Evolutionary conservation across 108 stramenopile genomes (phyloP).

Genomic region (Poteriospumella lacustris): DNA sequence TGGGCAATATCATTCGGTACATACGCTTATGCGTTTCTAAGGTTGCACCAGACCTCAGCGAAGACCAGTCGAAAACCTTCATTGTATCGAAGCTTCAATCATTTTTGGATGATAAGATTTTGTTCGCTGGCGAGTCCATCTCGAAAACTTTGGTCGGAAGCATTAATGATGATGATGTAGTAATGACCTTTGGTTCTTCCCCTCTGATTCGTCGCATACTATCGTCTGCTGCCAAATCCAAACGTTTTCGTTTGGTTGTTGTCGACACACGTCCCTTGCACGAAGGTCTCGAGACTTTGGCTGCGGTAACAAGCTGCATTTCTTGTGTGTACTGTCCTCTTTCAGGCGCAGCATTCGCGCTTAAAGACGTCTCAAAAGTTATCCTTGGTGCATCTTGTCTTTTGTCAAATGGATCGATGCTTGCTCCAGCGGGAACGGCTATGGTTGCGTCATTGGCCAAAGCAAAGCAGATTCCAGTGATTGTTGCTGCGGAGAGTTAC

Average conservation of each 20-base stretch:
- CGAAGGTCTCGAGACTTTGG: constrained; percentile 72
- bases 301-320: constrained; percentile 58
- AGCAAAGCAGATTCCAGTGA: constrained; percentile 75
- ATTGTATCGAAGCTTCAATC: constrained; percentile 72
- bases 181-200: constrained; percentile 77
- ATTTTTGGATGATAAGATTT: constrained; percentile 77
- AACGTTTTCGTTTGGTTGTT: constrained; percentile 74
- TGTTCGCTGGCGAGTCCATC: constrained; percentile 79
- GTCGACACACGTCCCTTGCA: constrained; percentile 76
- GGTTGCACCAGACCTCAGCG: constrained; percentile 71
- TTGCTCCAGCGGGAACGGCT: constrained; percentile 83
- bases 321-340: constrained; percentile 78
- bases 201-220: constrained; percentile 64
- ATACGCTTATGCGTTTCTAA: constrained; percentile 53
- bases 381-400: constrained; percentile 91
- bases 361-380: constrained; percentile 91
- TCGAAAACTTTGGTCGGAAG: constrained; percentile 67
- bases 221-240: constrained; percentile 49
- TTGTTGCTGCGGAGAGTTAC: constrained; percentile 96
- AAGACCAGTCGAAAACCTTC: constrained; percentile 64
- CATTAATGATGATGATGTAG: constrained; percentile 80
- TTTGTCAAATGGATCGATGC: constrained; percentile 86
- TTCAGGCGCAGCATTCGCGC: constrained; percentile 81
- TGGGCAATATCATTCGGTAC: background rate
- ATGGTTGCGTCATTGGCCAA: constrained; percentile 85